Evolutionary conservation across 73 alveolate genomes (phyloP).

Genomic region (Symbiodinium pilosum): DNA sequence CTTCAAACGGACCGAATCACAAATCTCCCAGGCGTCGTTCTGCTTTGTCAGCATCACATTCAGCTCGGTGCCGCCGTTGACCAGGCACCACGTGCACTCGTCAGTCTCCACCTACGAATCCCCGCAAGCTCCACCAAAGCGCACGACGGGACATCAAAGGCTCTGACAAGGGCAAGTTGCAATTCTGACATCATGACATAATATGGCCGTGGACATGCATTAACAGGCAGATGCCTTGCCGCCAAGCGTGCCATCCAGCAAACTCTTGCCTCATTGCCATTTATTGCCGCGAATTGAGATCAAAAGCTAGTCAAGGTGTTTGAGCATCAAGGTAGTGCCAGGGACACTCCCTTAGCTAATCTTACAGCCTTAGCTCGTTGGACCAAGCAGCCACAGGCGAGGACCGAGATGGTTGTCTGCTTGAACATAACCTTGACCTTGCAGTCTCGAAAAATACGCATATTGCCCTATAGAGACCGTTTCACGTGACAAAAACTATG

Average conservation of each 20-base stretch:
- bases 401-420: slow-evolving; percentile 57
- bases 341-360: not conserved
- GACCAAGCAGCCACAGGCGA: slow-evolving; percentile 25
- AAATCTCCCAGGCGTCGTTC: slow-evolving; percentile 13
- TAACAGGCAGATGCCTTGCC: slow-evolving; percentile 38
- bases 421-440: slow-evolving; percentile 78
- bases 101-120: slow-evolving; percentile 79
- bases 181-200: too few species aligned
- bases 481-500: too few species aligned
- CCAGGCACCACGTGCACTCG: slow-evolving; percentile 86
- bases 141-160: too few species aligned
- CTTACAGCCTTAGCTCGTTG: not conserved
- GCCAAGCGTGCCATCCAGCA: slow-evolving; percentile 55
- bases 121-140: too few species aligned
- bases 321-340: too few species aligned
- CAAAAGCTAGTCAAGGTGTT: too few species aligned
- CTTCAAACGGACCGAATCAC: too few species aligned
- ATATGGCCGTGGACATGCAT: too few species aligned
- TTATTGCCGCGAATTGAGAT: too few species aligned
- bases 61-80: slow-evolving; percentile 89
- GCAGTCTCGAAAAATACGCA: too few species aligned
- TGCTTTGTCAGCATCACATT: slow-evolving; percentile 89
- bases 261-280: slow-evolving; percentile 25
- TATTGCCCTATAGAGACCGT: too few species aligned
- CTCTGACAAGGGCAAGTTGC: too few species aligned